A percentile compares a stretch with the other conserved stretches of the same genome.
Conservation (phyloP, 768 basidiomycete species). For the Amanita thiersii region DNA sequence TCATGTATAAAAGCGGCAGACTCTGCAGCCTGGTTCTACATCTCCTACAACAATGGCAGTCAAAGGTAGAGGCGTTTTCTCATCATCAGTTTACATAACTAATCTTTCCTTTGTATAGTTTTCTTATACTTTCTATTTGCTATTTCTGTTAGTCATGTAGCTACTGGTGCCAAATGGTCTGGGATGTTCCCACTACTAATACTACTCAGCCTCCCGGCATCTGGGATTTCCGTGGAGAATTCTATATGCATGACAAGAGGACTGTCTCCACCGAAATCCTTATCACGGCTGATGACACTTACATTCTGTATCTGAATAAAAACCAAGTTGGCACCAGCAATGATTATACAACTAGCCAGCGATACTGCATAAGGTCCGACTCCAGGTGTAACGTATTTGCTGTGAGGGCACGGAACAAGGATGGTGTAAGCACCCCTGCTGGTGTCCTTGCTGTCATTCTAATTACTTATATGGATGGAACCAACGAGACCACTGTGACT, state of each 20-base stretch:
- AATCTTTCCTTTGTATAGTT: too few relatives aligned
- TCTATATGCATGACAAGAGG: conserved; percentile 16
- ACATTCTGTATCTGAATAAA: conserved; percentile 25
- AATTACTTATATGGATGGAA: conserved; percentile 23
- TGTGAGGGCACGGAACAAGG: conserved; percentile 16
- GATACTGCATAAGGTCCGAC: conserved; percentile 21
- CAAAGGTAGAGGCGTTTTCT: too few relatives aligned
- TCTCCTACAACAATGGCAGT: too few relatives aligned
- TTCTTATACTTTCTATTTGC: too few relatives aligned
- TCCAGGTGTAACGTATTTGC: conserved; percentile 24
- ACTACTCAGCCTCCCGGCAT: conserved; percentile 15
- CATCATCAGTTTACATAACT: too few relatives aligned
- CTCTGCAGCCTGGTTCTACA: too few relatives aligned
- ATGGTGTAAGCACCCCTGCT: conserved; percentile 15
- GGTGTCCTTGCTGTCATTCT: conserved; percentile 22
- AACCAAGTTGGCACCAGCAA: conserved; percentile 15
- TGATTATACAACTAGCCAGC: conserved; percentile 15
- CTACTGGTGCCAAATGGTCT: conserved; percentile 19
- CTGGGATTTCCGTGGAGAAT: conserved; percentile 21
- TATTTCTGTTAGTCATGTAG: neutral
- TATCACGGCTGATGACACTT: conserved; percentile 21
- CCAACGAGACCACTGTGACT: conserved; percentile 20
- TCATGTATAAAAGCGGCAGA: too few relatives aligned
- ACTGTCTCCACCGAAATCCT: conserved; percentile 22
- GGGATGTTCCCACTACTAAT: conserved; percentile 16